These are phyloP conservation scores for Agarophyton chilense DNA, from an alignment of 23 red algal genomes.

Conservation along the genomic window DNA sequence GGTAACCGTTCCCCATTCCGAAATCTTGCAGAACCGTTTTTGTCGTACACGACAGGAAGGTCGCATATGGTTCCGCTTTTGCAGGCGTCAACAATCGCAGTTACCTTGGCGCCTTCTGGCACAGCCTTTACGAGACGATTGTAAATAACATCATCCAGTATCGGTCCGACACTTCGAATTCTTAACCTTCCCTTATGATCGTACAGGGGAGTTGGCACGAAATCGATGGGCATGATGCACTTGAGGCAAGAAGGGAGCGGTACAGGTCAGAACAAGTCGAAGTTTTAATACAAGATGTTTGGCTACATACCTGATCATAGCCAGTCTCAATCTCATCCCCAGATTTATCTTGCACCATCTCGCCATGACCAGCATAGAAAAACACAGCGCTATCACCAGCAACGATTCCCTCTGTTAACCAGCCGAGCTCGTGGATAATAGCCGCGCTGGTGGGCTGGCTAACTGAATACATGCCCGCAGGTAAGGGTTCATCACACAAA, in stretches of 20 bases:
- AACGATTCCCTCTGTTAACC: constrained; percentile 56
- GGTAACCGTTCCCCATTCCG: constrained; percentile 4
- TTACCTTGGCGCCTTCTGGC: constrained; percentile 58
- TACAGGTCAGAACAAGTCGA: neutral
- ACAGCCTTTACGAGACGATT: constrained; percentile 42
- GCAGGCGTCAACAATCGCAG: constrained; percentile 60
- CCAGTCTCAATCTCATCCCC: constrained; percentile 73
- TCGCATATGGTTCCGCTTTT: constrained; percentile 64
- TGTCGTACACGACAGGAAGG: constrained; percentile 46
- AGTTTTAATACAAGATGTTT: neutral
- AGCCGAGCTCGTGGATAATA: constrained; percentile 27
- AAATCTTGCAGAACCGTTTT: constrained; percentile 17
- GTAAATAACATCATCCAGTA: constrained; percentile 63
- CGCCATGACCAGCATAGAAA: constrained; percentile 69
- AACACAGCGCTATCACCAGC: constrained; percentile 59
- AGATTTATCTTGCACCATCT: constrained; percentile 50
- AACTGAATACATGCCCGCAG: neutral
- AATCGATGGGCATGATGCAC: constrained; percentile 65
- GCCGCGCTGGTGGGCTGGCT: neutral
- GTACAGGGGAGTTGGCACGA: constrained; percentile 25
- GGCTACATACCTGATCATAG: constrained; percentile 53
- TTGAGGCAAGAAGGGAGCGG: neutral
- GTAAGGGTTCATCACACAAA: constrained; percentile 34
- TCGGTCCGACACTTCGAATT: constrained; percentile 24
- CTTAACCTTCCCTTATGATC: neutral